Evolutionary conservation across 805 yeast species (phyloP).

Genomic region (Candida morakotiae): DNA sequence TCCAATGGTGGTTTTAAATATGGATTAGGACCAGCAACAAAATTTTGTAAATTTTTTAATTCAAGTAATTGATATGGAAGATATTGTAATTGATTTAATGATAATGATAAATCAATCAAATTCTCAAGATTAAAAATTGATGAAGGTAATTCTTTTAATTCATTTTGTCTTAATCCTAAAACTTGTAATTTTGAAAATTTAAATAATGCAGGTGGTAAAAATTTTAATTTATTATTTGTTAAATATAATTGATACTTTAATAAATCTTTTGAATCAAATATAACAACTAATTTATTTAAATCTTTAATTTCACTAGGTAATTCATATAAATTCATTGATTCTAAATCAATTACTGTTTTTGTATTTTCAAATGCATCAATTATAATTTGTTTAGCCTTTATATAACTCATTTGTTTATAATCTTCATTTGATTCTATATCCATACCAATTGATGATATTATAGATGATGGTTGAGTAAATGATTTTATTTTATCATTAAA

Average conservation of each 20-base stretch:
- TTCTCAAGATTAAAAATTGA: slow-evolving; percentile 37
- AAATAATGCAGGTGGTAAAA: slow-evolving; percentile 48
- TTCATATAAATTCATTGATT: slow-evolving; percentile 41
- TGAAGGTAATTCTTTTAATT: slow-evolving; percentile 44
- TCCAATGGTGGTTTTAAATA: slow-evolving; percentile 22
- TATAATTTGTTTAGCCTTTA: slow-evolving; percentile 40
- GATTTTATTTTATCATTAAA: slow-evolving; percentile 8
- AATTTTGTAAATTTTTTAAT: slow-evolving; percentile 35
- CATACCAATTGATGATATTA: slow-evolving; percentile 7
- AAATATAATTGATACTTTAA: slow-evolving; percentile 44
- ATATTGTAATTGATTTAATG: slow-evolving; percentile 46
- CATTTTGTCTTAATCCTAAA: slow-evolving; percentile 49
- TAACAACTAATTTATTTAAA: slow-evolving; percentile 49
- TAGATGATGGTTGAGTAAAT: slow-evolving; percentile 24
- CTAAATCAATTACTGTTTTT: slow-evolving; percentile 41
- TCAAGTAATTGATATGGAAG: slow-evolving; percentile 53
- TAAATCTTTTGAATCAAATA: slow-evolving; percentile 13
- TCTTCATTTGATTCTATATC: slow-evolving; percentile 13
- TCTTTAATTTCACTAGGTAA: slow-evolving; percentile 60
- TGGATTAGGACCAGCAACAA: slow-evolving; percentile 58
- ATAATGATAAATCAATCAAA: slow-evolving; percentile 49
- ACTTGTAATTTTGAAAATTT: slow-evolving; percentile 48
- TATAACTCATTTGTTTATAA: slow-evolving; percentile 9
- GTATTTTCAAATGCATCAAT: slow-evolving; percentile 46
- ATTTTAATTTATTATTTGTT: slow-evolving; percentile 44